Evolutionary conservation across 495 filamentous ascomycete genomes (phyloP), one percentile per base, ranked within the genome.

Genomic region (Melanomma pulvis-pyrius): DNA sequence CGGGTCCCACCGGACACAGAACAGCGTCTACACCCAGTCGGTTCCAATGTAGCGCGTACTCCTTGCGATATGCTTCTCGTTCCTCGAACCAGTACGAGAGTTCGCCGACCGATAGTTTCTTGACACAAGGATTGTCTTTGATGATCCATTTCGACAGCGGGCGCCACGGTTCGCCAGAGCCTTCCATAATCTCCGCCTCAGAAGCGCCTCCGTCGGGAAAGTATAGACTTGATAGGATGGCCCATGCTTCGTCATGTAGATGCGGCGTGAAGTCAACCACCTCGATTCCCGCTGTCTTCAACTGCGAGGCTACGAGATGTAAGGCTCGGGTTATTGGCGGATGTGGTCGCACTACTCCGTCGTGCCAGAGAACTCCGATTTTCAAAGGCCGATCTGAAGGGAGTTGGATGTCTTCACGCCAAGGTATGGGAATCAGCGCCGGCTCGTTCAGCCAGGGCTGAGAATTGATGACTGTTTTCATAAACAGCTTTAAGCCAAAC

Each of bases 291-390:
- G 68, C 1, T 13, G 74, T 69, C 44, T 79, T 71, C 19, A 91
- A 75, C 49, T 83, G 83, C n/a, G 77, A 75, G n/a, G 82, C 80
- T 0, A 88, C 77, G 29, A 82, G 71, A 44, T 80, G 75, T 21
- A 92, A 73, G 8, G 85, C 89, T 9, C 87, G 78, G 0, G 77
- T 78, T 0, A 92, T 78, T 0, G 90, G 90, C 3, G 90, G 90
- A 70, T 92, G 89, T 1, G 89, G 88, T 47, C 79, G 82, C 25
- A 90, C 86, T n/a, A 87, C 75, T 28, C 84, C 86, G 70, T 93
- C 90, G 74, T 88, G 78, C 83, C 85, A 87, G 54, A 92, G 77
- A 22, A 93, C 83, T 1, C 77, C 90, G 26, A 93, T 74, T 57
- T 25, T 41, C 30, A 46, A 11, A 5, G 29, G 17, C 5, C 54